Conservation (phyloP, 2,329 filamentous ascomycete species). For the Fusarium anguioides region DNA sequence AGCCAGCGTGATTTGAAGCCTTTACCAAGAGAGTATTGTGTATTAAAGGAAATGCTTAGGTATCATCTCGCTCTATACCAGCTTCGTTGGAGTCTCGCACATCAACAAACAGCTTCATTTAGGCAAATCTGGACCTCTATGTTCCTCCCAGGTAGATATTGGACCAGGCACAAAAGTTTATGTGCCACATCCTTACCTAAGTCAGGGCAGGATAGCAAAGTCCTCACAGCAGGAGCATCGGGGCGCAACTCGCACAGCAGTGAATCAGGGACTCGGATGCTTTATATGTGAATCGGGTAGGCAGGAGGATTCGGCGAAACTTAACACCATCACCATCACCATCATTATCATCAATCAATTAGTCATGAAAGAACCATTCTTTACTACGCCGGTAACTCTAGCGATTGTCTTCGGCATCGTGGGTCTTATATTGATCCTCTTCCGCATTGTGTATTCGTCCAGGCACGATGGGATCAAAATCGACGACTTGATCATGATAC, state of each 20-base stretch:
- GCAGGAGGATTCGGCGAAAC: too few species aligned
- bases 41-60: neutral
- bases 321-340: too few species aligned
- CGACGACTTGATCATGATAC: conserved; percentile 52
- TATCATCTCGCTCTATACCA: neutral
- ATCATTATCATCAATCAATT: neutral
- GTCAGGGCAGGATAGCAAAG: too few species aligned
- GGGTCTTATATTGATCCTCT: neutral
- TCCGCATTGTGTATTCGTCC: neutral
- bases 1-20: too few species aligned
- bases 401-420: neutral
- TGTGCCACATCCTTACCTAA: too few species aligned
- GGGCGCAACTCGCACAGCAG: neutral
- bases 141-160: too few species aligned
- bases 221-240: too few species aligned
- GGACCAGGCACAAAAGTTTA: too few species aligned
- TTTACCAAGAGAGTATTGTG: neutral
- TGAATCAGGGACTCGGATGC: neutral
- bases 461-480: conserved; percentile 43
- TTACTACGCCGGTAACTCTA: neutral
- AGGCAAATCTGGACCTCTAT: neutral
- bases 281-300: too few species aligned
- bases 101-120: neutral
- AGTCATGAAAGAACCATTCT: neutral
- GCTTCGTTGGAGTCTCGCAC: neutral